Evolutionary conservation across 352 stramenopile genomes (phyloP).

Genomic region (Sclerospora graminicola): DNA sequence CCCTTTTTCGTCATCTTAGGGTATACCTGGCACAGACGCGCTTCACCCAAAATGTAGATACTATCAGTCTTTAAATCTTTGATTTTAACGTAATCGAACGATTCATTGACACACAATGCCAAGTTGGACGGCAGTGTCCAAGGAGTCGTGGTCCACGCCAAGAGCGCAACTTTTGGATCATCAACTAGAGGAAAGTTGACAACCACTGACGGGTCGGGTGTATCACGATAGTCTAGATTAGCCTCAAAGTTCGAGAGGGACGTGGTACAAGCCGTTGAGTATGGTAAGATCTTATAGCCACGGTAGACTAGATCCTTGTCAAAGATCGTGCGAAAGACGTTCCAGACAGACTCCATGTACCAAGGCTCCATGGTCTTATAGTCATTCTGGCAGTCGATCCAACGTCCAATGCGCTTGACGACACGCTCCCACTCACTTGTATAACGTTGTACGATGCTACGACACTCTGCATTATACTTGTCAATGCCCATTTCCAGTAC

Average conservation of each 20-base stretch:
- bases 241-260: conserved; percentile 99
- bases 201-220: conserved; percentile 95
- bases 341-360: conserved; percentile 99
- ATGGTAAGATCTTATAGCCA: conserved; percentile 99
- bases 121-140: conserved; percentile 99
- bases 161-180: conserved; percentile 78
- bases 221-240: conserved; percentile 98
- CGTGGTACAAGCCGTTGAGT: conserved; percentile 95
- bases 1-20: conserved; percentile 96
- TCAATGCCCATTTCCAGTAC: conserved; percentile 96
- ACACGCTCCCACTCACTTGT: conserved; percentile 98
- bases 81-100: conserved; percentile 97
- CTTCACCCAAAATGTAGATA: conserved; percentile 91
- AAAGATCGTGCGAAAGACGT: conserved; percentile 98
- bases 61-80: conserved; percentile 89
- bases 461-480: conserved; percentile 98
- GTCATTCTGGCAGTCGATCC: conserved; percentile 99
- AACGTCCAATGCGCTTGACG: conserved; percentile 96
- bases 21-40: conserved; percentile 93
- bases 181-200: conserved; percentile 92
- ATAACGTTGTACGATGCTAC: conserved; percentile 96
- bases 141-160: conserved; percentile 99
- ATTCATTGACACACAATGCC: conserved; percentile 94
- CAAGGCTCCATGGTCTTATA: conserved; percentile 99
- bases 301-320: conserved; percentile 98